Evolutionary conservation across 306 rosid species (phyloP).

Genomic region (Malus asiatica): DNA sequence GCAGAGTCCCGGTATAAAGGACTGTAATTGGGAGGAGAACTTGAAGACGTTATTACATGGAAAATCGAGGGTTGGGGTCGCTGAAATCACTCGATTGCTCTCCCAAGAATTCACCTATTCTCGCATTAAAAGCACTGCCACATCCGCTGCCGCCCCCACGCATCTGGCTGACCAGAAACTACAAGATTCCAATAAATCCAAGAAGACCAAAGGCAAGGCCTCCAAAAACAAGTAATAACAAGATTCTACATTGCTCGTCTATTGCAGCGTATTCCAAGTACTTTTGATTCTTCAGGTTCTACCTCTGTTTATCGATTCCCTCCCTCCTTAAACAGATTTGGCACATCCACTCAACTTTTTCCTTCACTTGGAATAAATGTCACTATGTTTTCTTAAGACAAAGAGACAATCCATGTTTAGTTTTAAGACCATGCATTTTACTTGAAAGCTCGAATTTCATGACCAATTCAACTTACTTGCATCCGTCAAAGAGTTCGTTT

Average conservation of each 20-base stretch:
- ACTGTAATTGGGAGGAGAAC: constrained; percentile 62
- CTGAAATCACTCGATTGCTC: constrained; percentile 45
- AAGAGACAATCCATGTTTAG: no score
- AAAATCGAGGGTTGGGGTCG: constrained; percentile 38
- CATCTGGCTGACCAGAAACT: neutral
- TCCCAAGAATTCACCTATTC: constrained; percentile 49
- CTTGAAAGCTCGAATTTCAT: no score
- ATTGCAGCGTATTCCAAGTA: no score
- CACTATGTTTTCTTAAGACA: no score
- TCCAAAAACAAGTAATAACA: neutral
- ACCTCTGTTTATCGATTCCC: no score
- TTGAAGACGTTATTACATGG: constrained; percentile 45
- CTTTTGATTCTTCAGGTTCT: no score
- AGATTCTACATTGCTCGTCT: neutral
- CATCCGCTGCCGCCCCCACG: neutral
- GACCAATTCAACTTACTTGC: no score
- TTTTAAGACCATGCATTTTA: no score
- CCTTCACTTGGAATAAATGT: no score
- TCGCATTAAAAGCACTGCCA: constrained; percentile 28
- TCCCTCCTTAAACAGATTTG: no score
- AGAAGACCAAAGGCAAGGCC: constrained; percentile 1
- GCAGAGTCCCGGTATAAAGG: constrained; percentile 66
- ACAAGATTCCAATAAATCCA: constrained; percentile 3
- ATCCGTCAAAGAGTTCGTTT: no score
- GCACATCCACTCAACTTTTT: no score